These are phyloP conservation scores for Sugiyamaella floridensis DNA, from an alignment of 805 yeast genomes.

Conservation along the genomic window DNA sequence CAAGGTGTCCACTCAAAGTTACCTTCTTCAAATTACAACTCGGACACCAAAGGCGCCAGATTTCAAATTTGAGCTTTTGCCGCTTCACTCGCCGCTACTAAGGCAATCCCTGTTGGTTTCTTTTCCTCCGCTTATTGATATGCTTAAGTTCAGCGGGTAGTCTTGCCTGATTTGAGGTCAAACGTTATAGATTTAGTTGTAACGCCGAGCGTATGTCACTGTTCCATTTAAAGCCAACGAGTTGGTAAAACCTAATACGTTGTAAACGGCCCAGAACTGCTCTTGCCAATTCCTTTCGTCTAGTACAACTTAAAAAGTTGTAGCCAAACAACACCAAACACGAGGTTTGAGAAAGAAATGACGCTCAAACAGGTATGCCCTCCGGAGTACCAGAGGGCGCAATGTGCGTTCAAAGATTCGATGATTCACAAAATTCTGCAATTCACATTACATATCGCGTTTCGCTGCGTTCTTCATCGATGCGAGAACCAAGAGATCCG, in stretches of 20 bases:
- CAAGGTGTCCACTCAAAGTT: constrained; percentile 30
- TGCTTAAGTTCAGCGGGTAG: constrained; percentile 42
- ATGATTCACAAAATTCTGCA: constrained; percentile 38
- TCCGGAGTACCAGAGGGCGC: constrained; percentile 38
- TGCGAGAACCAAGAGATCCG: constrained; percentile 42
- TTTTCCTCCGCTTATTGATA: constrained; percentile 42
- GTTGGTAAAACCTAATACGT: constrained; percentile 9
- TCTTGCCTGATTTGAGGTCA: constrained; percentile 37
- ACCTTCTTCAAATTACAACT: constrained; percentile 37
- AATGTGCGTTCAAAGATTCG: constrained; percentile 43
- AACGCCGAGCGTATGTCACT: constrained; percentile 7
- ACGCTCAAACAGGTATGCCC: constrained; percentile 39
- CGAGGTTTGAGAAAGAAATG: constrained; percentile 33
- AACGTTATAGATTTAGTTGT: constrained; percentile 21
- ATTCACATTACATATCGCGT: constrained; percentile 39
- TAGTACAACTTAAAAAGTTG: constrained; percentile 22
- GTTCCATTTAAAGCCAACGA: background rate
- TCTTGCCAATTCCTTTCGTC: constrained; percentile 26
- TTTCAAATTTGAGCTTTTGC: constrained; percentile 39
- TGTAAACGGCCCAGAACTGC: constrained; percentile 5
- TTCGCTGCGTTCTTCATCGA: constrained; percentile 43
- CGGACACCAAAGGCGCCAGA: constrained; percentile 35
- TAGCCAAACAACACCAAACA: constrained; percentile 31
- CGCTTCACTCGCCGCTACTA: constrained; percentile 40
- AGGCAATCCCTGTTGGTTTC: constrained; percentile 42